Evolutionary conservation across 331 rosid species (phyloP).

Genomic region (Rosa hybrid): DNA sequence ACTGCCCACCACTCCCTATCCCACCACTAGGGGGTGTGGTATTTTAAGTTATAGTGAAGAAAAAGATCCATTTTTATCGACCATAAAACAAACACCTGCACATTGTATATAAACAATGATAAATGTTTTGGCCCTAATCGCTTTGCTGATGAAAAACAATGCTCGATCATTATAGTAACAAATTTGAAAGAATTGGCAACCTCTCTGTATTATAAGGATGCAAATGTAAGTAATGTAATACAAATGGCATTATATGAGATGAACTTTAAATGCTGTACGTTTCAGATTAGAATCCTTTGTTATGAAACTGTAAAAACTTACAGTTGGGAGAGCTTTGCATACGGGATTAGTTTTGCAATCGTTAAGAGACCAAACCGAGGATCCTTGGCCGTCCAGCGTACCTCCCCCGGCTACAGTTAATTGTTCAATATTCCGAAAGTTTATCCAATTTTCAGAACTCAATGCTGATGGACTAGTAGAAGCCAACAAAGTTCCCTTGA

Average conservation of each 20-base stretch:
- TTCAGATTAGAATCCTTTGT: background rate
- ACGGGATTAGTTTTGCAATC: slow-evolving; percentile 24
- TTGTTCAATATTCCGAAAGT: slow-evolving; percentile 26
- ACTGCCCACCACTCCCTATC: background rate
- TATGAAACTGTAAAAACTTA: slow-evolving; percentile 8
- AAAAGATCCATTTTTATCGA: too few species aligned
- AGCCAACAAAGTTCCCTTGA: slow-evolving; percentile 32
- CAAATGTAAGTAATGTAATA: background rate
- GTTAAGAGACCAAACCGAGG: slow-evolving; percentile 37
- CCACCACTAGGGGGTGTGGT: background rate
- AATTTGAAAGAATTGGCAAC: too few species aligned
- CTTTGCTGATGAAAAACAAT: background rate
- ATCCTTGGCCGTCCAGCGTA: slow-evolving; percentile 38
- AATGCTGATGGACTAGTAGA: slow-evolving; percentile 18
- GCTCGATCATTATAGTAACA: background rate
- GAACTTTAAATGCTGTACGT: background rate
- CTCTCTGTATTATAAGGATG: too few species aligned
- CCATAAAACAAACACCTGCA: too few species aligned
- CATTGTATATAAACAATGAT: too few species aligned
- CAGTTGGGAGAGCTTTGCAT: slow-evolving; percentile 34
- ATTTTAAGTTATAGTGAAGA: background rate
- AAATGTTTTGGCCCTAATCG: too few species aligned
- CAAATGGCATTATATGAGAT: background rate
- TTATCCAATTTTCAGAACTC: slow-evolving; percentile 27
- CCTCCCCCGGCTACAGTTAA: slow-evolving; percentile 42